Conservation (phyloP, 2,329 filamentous ascomycete species). For the Claviceps pusilla region DNA sequence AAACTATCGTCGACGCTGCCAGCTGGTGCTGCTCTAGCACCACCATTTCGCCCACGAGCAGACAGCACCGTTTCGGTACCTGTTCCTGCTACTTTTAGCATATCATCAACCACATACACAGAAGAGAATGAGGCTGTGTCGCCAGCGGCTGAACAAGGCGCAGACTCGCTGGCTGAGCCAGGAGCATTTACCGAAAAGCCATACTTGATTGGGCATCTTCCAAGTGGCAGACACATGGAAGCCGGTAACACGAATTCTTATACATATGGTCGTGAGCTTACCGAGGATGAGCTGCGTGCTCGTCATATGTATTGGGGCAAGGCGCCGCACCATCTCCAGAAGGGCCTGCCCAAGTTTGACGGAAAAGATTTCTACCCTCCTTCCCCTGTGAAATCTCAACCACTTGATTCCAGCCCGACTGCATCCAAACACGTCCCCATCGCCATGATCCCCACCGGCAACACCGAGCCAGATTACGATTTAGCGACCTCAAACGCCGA, state of each 20-base stretch:
- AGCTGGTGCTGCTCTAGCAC: slow-evolving; percentile 31
- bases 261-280: slow-evolving; percentile 41
- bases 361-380: slow-evolving; percentile 49
- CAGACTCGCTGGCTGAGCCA: slow-evolving; percentile 6
- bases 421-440: not conserved
- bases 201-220: slow-evolving; percentile 41
- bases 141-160: not conserved
- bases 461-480: slow-evolving; percentile 1
- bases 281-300: slow-evolving; percentile 41
- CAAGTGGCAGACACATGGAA: slow-evolving; percentile 27
- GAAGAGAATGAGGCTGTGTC: slow-evolving; percentile 1
- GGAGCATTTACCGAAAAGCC: slow-evolving; percentile 19
- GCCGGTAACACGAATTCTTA: slow-evolving; percentile 32
- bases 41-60: slow-evolving; percentile 31
- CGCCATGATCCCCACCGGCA: slow-evolving; percentile 1
- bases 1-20: slow-evolving; percentile 26
- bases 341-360: slow-evolving; percentile 47
- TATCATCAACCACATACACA: slow-evolving; percentile 1
- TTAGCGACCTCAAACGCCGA: slow-evolving; percentile 2
- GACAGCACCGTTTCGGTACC: slow-evolving; percentile 9
- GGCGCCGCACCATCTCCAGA: slow-evolving; percentile 32
- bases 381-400: slow-evolving; percentile 24
- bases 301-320: slow-evolving; percentile 47
- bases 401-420: not conserved
- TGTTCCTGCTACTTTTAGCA: not conserved